Conservation (phyloP, 371 early-diverging fungal species). For the Apophysomyces trapeziformis region DNA sequence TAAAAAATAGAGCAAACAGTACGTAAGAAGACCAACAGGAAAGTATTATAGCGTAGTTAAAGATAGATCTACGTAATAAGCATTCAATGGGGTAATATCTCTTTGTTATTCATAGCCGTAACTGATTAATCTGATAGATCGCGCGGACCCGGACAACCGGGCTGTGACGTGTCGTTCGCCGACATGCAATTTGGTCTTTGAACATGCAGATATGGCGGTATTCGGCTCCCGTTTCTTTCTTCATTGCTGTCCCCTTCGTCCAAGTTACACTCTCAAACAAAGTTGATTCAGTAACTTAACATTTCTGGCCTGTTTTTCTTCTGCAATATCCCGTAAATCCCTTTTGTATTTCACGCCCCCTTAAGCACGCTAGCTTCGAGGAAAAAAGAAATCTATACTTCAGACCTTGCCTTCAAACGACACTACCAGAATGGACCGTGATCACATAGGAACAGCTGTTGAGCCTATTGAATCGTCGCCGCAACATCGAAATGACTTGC, state of each 20-base stretch:
- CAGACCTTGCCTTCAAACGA: background rate
- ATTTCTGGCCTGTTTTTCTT: background rate
- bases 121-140: too few relatives aligned
- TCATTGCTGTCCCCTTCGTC: slow-evolving; percentile 1
- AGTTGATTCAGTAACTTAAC: background rate
- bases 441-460: background rate
- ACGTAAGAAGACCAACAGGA: too few relatives aligned
- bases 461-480: background rate
- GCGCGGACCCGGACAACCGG: background rate
- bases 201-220: too few relatives aligned
- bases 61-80: too few relatives aligned
- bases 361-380: background rate
- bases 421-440: background rate
- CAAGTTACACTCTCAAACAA: background rate
- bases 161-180: too few relatives aligned
- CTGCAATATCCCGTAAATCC: background rate
- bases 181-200: background rate
- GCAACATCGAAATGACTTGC: background rate
- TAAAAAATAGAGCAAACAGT: too few relatives aligned
- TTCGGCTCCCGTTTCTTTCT: background rate
- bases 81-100: too few relatives aligned
- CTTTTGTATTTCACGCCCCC: background rate
- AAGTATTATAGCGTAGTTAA: too few relatives aligned
- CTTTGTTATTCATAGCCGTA: too few relatives aligned
- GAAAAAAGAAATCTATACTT: background rate